Base-by-base conservation (phyloP, 176 grass and related monocot species). In the Hyparrhenia diplandra region DNA sequence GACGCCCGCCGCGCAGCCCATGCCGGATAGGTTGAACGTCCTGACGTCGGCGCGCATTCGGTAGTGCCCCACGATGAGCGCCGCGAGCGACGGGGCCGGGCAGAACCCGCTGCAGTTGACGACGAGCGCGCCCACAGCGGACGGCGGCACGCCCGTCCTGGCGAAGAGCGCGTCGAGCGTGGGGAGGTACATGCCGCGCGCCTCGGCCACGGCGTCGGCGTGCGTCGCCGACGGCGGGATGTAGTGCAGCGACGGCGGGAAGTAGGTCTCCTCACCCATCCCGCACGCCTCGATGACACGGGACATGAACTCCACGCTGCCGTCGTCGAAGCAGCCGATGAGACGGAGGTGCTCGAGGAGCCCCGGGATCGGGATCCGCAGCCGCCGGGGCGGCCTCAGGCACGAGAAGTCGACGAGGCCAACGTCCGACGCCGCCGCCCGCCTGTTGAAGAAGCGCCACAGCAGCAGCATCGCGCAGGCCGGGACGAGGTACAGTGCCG, bases 231-330 rank as follows among this genome's bases (percentile, higher is more conserved):
- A 83, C 21, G 90, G 85, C 25, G 90, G 93, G n/a, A 90, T 83
- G 61, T 61, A 55, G 77, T 84, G 85, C 40, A 92, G 83, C 5
- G 90, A 74, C 2, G 78, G 79, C 13, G 90, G 88, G 64, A 96
- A 81, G 80, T 86, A 92, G 27, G 93, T 91, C 82, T 94, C 89
- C 7, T 94, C 84, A 34, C 92, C 92, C 67, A 94, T 94, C 36
- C 87, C 92, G 47, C 69, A 74, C 14, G 81, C 63, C 30, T 35
- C 73, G 77, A 92, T 77, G 34, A 87, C 67, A 11, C 80, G 79
- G 4, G 77, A 39, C 92, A 94, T 94, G 80, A 94, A 94, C 79
- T 76, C 73, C 29, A 94, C 74, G 69, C 92, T 94, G 10, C 35
- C 78, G 17, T n/a, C 60, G 82, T 94, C 89, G 85, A 92, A 94